Evolutionary conservation across 352 stramenopile genomes (phyloP).

Genomic region (Globisporangium carolinianum): DNA sequence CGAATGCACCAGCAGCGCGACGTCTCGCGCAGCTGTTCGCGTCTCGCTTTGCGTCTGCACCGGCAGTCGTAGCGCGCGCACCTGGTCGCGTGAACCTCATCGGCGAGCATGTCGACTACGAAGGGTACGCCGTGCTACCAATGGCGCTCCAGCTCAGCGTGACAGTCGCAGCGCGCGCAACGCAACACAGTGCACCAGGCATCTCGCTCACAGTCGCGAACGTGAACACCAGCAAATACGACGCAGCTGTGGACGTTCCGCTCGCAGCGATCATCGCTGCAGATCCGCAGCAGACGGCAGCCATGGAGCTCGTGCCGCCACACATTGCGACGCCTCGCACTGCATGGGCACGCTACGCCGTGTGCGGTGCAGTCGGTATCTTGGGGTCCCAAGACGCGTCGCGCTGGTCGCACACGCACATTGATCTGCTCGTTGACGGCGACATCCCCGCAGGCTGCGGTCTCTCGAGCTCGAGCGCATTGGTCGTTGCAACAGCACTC

Average conservation of each 20-base stretch:
- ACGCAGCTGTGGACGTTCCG: slow-evolving; percentile 5
- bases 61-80: slow-evolving; percentile 35
- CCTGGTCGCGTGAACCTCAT: slow-evolving; percentile 85
- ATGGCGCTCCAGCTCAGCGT: slow-evolving; percentile 48
- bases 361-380: slow-evolving; percentile 27
- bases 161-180: neutral
- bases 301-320: no score
- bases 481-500: slow-evolving; percentile 66
- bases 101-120: slow-evolving; percentile 86
- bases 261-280: neutral
- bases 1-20: neutral
- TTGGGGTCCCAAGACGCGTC: neutral
- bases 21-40: slow-evolving; percentile 22
- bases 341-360: slow-evolving; percentile 32
- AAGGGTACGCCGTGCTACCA: slow-evolving; percentile 78
- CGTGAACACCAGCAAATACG: slow-evolving; percentile 8
- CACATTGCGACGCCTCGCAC: neutral
- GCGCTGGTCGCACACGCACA: neutral
- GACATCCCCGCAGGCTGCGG: slow-evolving; percentile 59
- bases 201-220: slow-evolving; percentile 14
- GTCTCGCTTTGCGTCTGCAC: slow-evolving; percentile 16
- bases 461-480: slow-evolving; percentile 72
- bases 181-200: neutral
- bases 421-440: slow-evolving; percentile 52
- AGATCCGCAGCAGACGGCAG: no score